Conservation (phyloP, 176 grass and related monocot species). For the Oryza brachyantha region DNA sequence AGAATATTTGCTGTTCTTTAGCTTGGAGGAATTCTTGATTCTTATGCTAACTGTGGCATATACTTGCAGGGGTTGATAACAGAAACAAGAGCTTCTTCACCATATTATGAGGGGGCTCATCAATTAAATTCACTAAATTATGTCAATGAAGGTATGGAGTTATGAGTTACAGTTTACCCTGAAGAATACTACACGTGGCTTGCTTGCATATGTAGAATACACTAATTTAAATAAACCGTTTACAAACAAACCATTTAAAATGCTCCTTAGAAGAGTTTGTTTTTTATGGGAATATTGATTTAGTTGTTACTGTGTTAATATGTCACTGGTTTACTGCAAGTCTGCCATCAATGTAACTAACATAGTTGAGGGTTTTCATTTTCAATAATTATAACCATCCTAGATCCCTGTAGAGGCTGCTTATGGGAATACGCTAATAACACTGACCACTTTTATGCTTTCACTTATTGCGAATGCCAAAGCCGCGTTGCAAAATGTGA, state of each 20-base stretch:
- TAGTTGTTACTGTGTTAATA: background rate
- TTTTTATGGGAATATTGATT: background rate
- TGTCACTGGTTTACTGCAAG: background rate
- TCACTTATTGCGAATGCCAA: background rate
- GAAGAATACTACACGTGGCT: background rate
- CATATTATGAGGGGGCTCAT: slow-evolving; percentile 37
- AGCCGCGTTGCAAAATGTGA: background rate
- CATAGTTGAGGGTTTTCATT: background rate
- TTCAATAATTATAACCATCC: background rate
- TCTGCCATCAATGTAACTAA: background rate
- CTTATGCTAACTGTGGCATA: background rate
- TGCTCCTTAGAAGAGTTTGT: background rate
- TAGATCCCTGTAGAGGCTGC: background rate
- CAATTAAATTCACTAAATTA: slow-evolving; percentile 36
- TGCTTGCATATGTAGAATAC: background rate
- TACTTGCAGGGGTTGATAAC: slow-evolving; percentile 43
- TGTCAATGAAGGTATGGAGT: slow-evolving; percentile 43
- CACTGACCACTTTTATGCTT: background rate
- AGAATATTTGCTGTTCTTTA: background rate
- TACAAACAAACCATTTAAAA: background rate
- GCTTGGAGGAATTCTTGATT: background rate
- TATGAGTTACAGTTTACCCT: background rate
- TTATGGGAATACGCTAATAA: background rate
- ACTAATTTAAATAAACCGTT: background rate
- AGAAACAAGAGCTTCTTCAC: slow-evolving; percentile 29